phyloP scores from a whole-genome alignment of 257 asterid genomes.

The Solanum peruvianum region DNA sequence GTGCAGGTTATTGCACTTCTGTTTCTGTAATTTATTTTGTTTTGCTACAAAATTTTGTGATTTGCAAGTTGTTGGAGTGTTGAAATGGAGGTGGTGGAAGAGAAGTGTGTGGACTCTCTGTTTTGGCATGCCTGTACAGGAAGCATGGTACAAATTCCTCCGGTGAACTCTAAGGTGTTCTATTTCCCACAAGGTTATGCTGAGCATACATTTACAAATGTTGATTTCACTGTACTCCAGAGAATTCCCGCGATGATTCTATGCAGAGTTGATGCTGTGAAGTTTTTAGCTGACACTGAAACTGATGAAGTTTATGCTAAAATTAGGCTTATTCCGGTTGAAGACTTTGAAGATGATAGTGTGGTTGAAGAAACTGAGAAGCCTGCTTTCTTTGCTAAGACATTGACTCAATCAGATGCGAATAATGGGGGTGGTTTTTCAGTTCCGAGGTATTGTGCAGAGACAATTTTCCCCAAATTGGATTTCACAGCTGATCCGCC shows the following conservation, averaged over 20 bases:
- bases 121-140: conserved; percentile 73
- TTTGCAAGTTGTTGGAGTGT: neutral
- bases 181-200: conserved; percentile 70
- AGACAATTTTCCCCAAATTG: conserved; percentile 18
- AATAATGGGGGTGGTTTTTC: conserved; percentile 34
- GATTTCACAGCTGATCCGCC: conserved; percentile 24
- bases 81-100: conserved; percentile 15
- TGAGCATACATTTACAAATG: conserved; percentile 32
- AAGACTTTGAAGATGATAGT: conserved; percentile 7
- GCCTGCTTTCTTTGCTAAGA: conserved; percentile 21
- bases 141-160: conserved; percentile 56
- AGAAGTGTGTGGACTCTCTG: conserved; percentile 39
- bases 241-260: conserved; percentile 40
- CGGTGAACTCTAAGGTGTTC: conserved; percentile 32
- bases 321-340: conserved; percentile 14
- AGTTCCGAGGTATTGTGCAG: conserved; percentile 27
- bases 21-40: neutral
- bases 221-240: conserved; percentile 35
- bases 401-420: conserved; percentile 30
- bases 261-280: conserved; percentile 40
- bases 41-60: neutral
- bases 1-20: neutral
- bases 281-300: conserved; percentile 40
- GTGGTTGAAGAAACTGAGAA: conserved; percentile 12
- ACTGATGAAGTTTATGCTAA: conserved; percentile 23